Evolutionary conservation across 768 basidiomycete species (phyloP).

Genomic region (Kwoniella dendrophila): DNA sequence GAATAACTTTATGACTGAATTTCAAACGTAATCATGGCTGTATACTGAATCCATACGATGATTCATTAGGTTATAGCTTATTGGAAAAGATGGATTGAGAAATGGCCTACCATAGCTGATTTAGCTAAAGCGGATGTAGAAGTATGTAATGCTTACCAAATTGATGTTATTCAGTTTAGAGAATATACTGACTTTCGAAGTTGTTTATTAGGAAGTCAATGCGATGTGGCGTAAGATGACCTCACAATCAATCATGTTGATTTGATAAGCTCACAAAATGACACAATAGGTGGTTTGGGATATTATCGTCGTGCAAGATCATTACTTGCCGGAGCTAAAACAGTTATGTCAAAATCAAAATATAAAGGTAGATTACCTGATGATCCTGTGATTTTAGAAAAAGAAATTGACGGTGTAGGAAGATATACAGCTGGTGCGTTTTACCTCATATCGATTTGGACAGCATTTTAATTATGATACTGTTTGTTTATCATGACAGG

Average conservation of each 20-base stretch:
- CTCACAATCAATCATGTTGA: not conserved
- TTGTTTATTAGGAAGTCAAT: conserved; percentile 68
- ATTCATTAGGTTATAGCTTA: conserved; percentile 80
- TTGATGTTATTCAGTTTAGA: not conserved
- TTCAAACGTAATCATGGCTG: not conserved
- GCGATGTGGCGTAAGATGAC: conserved; percentile 69
- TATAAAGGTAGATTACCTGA: conserved; percentile 70
- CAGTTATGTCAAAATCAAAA: conserved; percentile 61
- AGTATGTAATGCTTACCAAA: conserved; percentile 23
- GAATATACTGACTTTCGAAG: not conserved
- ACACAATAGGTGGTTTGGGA: conserved; percentile 62
- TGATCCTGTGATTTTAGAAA: conserved; percentile 78
- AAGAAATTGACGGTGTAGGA: conserved; percentile 81
- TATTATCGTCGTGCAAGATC: conserved; percentile 86
- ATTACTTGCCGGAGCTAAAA: conserved; percentile 79
- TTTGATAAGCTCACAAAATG: not conserved
- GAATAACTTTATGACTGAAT: not conserved
- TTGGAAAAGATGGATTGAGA: conserved; percentile 83
- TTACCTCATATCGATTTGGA: not conserved
- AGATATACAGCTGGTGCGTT: conserved; percentile 79
- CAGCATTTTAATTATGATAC: not conserved
- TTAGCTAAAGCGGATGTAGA: conserved; percentile 62
- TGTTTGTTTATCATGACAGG: conserved; percentile 48
- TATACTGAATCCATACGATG: not conserved
- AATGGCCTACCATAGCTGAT: conserved; percentile 76